Base-by-base conservation (phyloP, 305 asterid genomes). In the Fraxinus dipetala region DNA sequence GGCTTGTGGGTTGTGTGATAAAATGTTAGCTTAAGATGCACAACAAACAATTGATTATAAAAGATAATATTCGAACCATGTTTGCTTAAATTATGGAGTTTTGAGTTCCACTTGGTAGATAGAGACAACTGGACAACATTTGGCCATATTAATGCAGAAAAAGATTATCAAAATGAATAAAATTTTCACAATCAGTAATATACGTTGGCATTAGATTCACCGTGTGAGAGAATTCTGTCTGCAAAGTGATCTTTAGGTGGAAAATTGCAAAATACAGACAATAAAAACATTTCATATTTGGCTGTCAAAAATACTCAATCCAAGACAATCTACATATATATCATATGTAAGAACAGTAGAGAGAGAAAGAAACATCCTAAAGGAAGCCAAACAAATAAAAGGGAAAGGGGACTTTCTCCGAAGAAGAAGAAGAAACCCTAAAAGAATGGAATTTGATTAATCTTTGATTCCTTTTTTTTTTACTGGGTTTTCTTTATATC, bases 231-330 rank as follows among this genome's bases (percentile, higher is more conserved):
- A 63, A 56, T 56, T 56, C 28, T 56, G 28, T 63, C 72, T 63
- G 72, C 72, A 63, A 63, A 63, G 72, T 22, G 31, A 22, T 63
- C n/a, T n/a, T 22, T 79, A 14, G 36, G 45, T 83, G 74, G 31
- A 59, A 63, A 20, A 28, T 14, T 28, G 84, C 9, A 24, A 45
- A 18, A 54, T 63, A 61, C 24, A 72, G 38, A 67, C 3, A 81
- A 34, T 56, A 78, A 82, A 80, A 75, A 78, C 87, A 89, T 79
- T 83, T 84, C 85, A 86, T 78, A 75, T 83, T 83, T 85, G 78
- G 90, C 82, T 84, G 87, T 84, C 83, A 85, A 85, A 73, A 78
- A 67, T 22, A 80, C 88, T 61, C 75, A n/a, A 79, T 82, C 83
- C 83, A 28, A 81, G 69, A 67, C 18, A 36, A 59, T 24, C 32